Base-by-base conservation (phyloP, 164 flowering plant genomes). In the Brasenia schreberi region DNA sequence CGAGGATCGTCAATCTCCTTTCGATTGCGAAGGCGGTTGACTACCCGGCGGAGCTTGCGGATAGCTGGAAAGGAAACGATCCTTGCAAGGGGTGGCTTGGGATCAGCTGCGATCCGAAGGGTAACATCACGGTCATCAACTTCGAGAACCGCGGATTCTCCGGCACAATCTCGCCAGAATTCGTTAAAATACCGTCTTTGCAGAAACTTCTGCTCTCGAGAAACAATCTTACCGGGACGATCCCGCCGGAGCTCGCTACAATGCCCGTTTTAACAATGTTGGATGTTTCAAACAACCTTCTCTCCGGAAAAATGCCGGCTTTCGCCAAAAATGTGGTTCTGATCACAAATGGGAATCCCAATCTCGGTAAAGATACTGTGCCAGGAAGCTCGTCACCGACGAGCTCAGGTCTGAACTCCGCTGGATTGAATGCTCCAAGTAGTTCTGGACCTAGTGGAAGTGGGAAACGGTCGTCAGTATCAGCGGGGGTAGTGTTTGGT, bases 71-170 rank as follows among this genome's bases (percentile, higher is more conserved):
- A 27, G 96, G 92, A 11, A 92, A 88, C 72, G 83, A 87, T 71
- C 96, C 97, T n/a, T 89, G 97, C 69, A 6, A 18, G 6, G 5
- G 53, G 0, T 94, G 96, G 96, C 17, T 18, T 6, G 93, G 96
- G 60, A 65, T 89, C 45, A 63, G 74, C 11, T 91, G 96, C 66
- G 19, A 1, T 10, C 42, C 19, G 18, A 42, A 6, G 6, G 75
- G 75, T 7, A 76, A 82, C 61, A 80, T 94, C 45, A 70, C 78
- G 0, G 71, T 75, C 18, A 63, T 94, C 39, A 84, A 81, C 73
- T 84, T 89, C 18, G 75, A 68, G 69, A 79, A 71, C 0, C 72
- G 69, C 86, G 81, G 77, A 16, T 87, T 94, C 7, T 58, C 77
- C 5, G 99, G 99, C 49, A 79, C 82, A 0, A 91, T 94, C 44